Percentiles rank a stretch among this genome's conserved stretches.
Evolutionary conservation across 1,284 basidiomycete species (phyloP).

Genomic region (Boletellus deceptivus): DNA sequence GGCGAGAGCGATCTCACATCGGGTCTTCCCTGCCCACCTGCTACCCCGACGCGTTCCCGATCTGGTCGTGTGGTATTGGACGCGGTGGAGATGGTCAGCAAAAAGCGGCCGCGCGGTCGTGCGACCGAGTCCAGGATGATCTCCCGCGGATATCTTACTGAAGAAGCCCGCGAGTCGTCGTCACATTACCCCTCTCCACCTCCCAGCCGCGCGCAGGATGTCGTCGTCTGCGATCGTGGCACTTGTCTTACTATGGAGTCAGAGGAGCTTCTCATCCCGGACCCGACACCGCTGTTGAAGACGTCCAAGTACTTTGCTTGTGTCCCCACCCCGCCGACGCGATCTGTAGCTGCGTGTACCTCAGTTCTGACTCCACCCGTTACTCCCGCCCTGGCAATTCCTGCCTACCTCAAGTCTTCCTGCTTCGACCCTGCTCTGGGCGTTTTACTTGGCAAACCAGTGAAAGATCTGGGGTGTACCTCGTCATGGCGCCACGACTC

Average conservation of each 20-base stretch:
- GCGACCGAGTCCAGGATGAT: neutral
- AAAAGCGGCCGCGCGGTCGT: neutral
- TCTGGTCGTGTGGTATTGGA: conserved; percentile 11
- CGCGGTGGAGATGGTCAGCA: conserved; percentile 15
- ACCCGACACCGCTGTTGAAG: neutral
- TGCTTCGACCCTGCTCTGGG: conserved; percentile 1
- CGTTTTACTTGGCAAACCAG: neutral
- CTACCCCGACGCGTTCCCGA: neutral
- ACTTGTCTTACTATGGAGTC: neutral
- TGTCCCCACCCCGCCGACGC: neutral
- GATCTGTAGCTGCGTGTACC: neutral
- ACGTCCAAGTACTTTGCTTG: conserved; percentile 25
- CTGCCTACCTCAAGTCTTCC: conserved; percentile 6
- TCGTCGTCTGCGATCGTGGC: neutral
- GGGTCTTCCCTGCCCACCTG: neutral
- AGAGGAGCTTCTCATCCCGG: neutral
- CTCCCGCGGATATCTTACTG: neutral
- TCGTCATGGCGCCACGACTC: conserved; percentile 2
- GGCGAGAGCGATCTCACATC: neutral
- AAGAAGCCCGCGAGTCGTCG: neutral
- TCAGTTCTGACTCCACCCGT: conserved; percentile 3
- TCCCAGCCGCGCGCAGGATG: neutral
- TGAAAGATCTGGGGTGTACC: neutral
- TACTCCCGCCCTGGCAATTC: conserved; percentile 8
- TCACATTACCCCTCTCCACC: conserved; percentile 12